A percentile compares a stretch with the other conserved stretches of the same genome.
phyloP scores from a whole-genome alignment of 345 rosid species.

The Hirschfeldia incana region DNA sequence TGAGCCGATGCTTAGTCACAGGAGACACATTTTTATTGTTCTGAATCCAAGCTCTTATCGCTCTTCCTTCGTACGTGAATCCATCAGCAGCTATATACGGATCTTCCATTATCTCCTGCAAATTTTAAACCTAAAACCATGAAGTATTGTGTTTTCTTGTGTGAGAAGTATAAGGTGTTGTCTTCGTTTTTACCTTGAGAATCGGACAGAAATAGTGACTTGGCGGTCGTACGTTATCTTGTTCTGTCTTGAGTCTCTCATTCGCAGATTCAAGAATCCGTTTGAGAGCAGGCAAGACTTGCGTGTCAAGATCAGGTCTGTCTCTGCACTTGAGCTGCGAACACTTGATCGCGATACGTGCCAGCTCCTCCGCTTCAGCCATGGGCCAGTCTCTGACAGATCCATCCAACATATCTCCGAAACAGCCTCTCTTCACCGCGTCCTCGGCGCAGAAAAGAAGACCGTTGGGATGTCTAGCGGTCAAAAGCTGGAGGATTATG shows the following conservation, averaged over 20 bases:
- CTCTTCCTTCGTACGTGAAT: conserved; percentile 74
- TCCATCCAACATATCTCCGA: conserved; percentile 59
- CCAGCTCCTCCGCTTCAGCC: conserved; percentile 65
- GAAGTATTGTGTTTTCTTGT: not conserved
- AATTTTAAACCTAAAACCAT: not conserved
- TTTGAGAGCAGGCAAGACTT: conserved; percentile 76
- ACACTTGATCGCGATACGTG: conserved; percentile 64
- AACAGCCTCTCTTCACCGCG: conserved; percentile 57
- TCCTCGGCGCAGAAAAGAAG: conserved; percentile 59
- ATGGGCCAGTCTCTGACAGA: conserved; percentile 74
- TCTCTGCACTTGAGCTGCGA: conserved; percentile 84
- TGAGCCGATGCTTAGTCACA: conserved; percentile 62
- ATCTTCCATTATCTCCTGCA: conserved; percentile 85
- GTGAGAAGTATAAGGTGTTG: not conserved
- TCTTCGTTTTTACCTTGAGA: conserved; percentile 55
- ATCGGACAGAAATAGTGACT: conserved; percentile 80
- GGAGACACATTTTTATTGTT: conserved; percentile 65
- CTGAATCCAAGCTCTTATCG: conserved; percentile 72
- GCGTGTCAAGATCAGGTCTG: conserved; percentile 76
- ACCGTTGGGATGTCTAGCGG: conserved; percentile 64
- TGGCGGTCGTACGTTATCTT: conserved; percentile 49
- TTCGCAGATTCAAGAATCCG: conserved; percentile 61
- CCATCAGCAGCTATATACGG: conserved; percentile 92
- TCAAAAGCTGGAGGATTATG: conserved; percentile 66
- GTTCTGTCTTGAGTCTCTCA: conserved; percentile 49